phyloP scores from a whole-genome alignment of 106 monocot species.

The Dendrobium catenatum region DNA sequence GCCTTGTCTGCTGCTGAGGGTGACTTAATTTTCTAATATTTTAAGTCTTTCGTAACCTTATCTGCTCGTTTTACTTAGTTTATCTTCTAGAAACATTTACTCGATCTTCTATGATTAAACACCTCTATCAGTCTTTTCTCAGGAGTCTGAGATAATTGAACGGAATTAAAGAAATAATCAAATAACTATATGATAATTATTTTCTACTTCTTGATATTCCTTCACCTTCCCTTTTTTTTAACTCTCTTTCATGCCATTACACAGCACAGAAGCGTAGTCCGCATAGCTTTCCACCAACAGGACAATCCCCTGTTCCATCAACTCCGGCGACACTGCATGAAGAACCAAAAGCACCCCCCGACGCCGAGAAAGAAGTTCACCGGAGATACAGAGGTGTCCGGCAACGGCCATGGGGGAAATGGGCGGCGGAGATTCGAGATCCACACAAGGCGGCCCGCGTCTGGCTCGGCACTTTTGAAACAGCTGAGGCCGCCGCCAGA shows the following conservation, averaged over 20 bases:
- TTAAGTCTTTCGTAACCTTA: too few relatives aligned
- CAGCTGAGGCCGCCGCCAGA: conserved; percentile 51
- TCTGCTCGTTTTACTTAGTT: too few relatives aligned
- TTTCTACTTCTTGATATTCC: not conserved
- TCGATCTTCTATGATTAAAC: too few relatives aligned
- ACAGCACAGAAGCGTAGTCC: not conserved
- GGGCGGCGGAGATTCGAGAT: conserved; percentile 71
- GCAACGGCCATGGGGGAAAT: conserved; percentile 70
- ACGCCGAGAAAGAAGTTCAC: conserved; percentile 8
- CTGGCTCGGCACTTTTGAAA: conserved; percentile 70
- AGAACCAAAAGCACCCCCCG: not conserved
- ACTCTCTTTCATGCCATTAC: too few relatives aligned
- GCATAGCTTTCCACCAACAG: not conserved
- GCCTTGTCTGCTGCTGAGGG: too few relatives aligned
- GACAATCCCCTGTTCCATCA: not conserved
- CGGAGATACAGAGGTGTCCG: conserved; percentile 54
- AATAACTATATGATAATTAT: not conserved
- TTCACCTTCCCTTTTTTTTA: too few relatives aligned
- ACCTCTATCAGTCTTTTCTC: not conserved
- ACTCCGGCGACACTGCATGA: not conserved
- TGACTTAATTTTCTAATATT: too few relatives aligned
- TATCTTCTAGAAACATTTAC: too few relatives aligned
- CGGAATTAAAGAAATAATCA: not conserved
- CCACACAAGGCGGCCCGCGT: conserved; percentile 60
- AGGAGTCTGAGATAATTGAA: not conserved